These are phyloP conservation scores for Solanum ossicruentum DNA, from an alignment of 257 asterid species.

Conservation along the genomic window DNA sequence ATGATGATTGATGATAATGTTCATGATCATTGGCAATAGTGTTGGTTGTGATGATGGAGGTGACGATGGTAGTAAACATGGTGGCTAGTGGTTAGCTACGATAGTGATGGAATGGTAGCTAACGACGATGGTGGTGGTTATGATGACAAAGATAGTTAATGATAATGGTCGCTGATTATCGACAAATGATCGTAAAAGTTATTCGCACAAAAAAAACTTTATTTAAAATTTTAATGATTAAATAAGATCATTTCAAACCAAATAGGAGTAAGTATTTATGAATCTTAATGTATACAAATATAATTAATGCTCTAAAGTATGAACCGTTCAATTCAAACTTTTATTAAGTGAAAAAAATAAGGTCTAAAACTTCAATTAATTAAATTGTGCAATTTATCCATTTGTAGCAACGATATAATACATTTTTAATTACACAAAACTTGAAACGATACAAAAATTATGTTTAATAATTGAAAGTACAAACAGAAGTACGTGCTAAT, in stretches of 20 bases:
- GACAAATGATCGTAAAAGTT: too few species aligned
- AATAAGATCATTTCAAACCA: too few species aligned
- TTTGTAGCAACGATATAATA: neutral
- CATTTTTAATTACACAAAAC: neutral
- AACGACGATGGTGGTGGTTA: neutral
- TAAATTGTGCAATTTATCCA: neutral
- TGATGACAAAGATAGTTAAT: neutral
- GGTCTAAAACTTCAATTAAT: too few species aligned
- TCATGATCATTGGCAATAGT: neutral
- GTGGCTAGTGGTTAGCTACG: too few species aligned
- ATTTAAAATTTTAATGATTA: neutral
- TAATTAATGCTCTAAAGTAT: too few species aligned
- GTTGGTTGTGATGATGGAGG: too few species aligned
- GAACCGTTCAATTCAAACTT: neutral
- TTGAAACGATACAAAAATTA: neutral
- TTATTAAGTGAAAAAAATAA: neutral
- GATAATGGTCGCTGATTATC: fast-evolving
- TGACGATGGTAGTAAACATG: too few species aligned
- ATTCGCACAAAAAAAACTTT: neutral
- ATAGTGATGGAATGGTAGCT: neutral
- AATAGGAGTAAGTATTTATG: too few species aligned
- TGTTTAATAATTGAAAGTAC: neutral
- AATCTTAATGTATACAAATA: neutral
- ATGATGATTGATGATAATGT: neutral
- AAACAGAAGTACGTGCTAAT: neutral